Base-by-base conservation (phyloP, 2,329 filamentous ascomycete genomes). In the Fusarium sp. region DNA sequence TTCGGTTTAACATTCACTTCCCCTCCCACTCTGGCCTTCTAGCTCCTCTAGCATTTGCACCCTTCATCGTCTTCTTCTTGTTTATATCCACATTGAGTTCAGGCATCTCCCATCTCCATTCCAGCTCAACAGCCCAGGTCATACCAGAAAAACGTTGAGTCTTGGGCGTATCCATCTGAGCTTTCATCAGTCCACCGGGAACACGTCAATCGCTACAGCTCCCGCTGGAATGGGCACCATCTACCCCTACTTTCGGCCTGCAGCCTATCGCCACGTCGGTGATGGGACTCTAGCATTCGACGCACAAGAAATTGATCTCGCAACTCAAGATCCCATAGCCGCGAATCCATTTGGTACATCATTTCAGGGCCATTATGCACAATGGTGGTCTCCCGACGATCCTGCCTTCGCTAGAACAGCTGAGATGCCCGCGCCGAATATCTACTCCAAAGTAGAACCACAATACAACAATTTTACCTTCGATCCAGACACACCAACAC, bases 361-460 rank as follows among this genome's bases (percentile, higher is more conserved):
- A 15, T 10, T 52, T 2, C 20, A n/a, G 2, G 7, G 15, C 5
- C 24, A 28, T 2, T 48, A 37, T 35, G 50, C 16, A 10, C 50
- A 48, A 5, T 57, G 23, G 57, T 47, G 42, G 42, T 42, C 52
- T 8, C 13, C 42, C 1, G 5, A 10, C 1, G 23, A 29, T 6
- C 4, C 23, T 9, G 3, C 8, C 9, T 48, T 42, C 11, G 12
- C 23, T 5, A 41, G 6, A 3, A 5, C 28, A 5, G 20, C 42
- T 10, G n/a, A 23, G 5, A 6, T 20, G 7, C 4, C 24, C 11
- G 20, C 13, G 1, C 23, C 9, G 3, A 42, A 6, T 3, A 1
- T 29, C 9, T 52, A 23, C 8, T 13, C 29, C 6, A 43, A 38
- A 8, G 24, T 8, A n/a, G 16, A 54, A 7, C 28, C 26, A 1